Percentiles rank a stretch among this genome's conserved stretches.
These are phyloP conservation scores for Helicostylum pulchrum DNA, from an alignment of 192 early-diverging fungal genomes.

Conservation along the genomic window DNA sequence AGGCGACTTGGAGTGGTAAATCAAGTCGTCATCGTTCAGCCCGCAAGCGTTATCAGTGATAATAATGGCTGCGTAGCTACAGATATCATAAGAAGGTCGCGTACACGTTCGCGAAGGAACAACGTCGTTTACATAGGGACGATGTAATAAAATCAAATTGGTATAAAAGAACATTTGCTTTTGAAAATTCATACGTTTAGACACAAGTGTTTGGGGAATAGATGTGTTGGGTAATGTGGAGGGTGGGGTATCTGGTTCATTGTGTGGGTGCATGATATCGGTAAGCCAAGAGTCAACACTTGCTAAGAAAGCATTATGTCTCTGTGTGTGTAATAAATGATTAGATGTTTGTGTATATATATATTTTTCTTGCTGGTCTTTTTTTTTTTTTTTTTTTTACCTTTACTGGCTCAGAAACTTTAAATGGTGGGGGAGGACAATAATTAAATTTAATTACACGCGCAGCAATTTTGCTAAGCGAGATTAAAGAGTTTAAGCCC, in stretches of 20 bases:
- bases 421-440: conserved; percentile 14
- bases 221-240: conserved; percentile 4
- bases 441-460: conserved; percentile 46
- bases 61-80: conserved; percentile 44
- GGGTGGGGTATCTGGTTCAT: conserved; percentile 5
- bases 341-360: neutral
- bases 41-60: conserved; percentile 34
- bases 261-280: conserved; percentile 1
- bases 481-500: conserved; percentile 41
- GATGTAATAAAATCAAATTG: conserved; percentile 43
- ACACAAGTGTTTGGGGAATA: conserved; percentile 9
- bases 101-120: conserved; percentile 25
- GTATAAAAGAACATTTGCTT: conserved; percentile 33
- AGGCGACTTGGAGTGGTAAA: conserved; percentile 42
- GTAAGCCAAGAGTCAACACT: conserved; percentile 29
- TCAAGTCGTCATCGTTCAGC: conserved; percentile 34
- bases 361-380: too few species aligned
- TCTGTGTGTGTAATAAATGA: neutral
- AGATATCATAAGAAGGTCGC: conserved; percentile 38
- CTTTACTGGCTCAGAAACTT: neutral
- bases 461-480: conserved; percentile 42
- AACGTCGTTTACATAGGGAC: conserved; percentile 47
- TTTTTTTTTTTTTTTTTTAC: neutral
- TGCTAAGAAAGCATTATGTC: conserved; percentile 23
- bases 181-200: conserved; percentile 31